phyloP scores from a whole-genome alignment of 1,139 yeast genomes.

The Candida pseudocylindracea region DNA sequence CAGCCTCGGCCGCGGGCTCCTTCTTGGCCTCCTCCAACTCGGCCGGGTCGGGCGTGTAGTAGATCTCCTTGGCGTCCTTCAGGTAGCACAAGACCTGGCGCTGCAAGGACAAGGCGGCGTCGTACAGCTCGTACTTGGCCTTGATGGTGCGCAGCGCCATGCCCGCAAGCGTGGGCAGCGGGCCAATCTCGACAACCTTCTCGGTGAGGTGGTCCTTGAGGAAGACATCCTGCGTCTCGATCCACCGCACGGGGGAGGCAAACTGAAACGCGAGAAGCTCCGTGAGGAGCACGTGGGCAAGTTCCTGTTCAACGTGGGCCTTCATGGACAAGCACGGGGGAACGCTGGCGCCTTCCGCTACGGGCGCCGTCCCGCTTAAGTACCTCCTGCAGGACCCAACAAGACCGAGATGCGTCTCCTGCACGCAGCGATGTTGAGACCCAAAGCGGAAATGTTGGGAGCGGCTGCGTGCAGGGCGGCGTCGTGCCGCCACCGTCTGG shows the following conservation, averaged over 20 bases:
- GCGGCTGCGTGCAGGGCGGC: too few relatives aligned
- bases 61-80: slow-evolving; percentile 87
- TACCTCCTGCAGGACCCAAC: too few relatives aligned
- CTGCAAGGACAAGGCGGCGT: slow-evolving; percentile 89
- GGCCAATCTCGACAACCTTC: slow-evolving; percentile 95
- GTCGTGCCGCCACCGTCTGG: too few relatives aligned
- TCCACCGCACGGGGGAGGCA: slow-evolving; percentile 99
- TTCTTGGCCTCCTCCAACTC: slow-evolving; percentile 26
- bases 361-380: too few relatives aligned
- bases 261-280: slow-evolving; percentile 96
- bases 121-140: slow-evolving; percentile 91
- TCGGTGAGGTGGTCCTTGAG: slow-evolving; percentile 88
- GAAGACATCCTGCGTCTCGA: slow-evolving; percentile 96
- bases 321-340: slow-evolving; percentile 37
- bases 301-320: slow-evolving; percentile 95
- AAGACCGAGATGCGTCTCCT: too few relatives aligned
- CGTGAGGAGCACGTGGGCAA: slow-evolving; percentile 82
- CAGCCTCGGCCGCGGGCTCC: slow-evolving; percentile 11
- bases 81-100: slow-evolving; percentile 94
- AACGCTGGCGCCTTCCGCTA: not conserved
- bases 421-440: too few relatives aligned
- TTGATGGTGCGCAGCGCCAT: slow-evolving; percentile 96
- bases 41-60: slow-evolving; percentile 79
- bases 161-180: slow-evolving; percentile 95
- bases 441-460: too few relatives aligned